Base-by-base conservation (phyloP, 2,329 filamentous ascomycete genomes). In the Diplodia sapinea region DNA sequence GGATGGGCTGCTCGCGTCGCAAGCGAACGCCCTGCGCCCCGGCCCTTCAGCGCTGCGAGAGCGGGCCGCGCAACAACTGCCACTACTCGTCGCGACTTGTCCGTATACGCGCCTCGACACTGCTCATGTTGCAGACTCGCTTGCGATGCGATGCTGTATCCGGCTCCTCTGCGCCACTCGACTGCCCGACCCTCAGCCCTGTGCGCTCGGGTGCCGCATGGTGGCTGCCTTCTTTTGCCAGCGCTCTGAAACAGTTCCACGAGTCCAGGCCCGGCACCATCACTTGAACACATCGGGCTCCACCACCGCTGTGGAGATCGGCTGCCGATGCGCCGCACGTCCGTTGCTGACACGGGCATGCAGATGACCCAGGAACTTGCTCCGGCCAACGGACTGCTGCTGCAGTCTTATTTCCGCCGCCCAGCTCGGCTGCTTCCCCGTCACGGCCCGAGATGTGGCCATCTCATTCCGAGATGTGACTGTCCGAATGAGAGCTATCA, bases 1-100 rank as follows among this genome's bases (percentile, higher is more conserved):
- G 59, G 59, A 63, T 63, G 47, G 11, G 4, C 17, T 13, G 43
- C 59, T 63, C 59, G 59, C 59, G 26, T 63, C 29, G 29, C 29
- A 51, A 50, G 59, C 59, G 59, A 63, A 50, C 43, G 29, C 54
- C 23, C 43, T 47, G 43, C 43, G 43, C 54, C 20, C 23, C 31
- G 54, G 31, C 31, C 20, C 17, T 31, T 5, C 31, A n/a, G 11
- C 23, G 23, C 51, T 15, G 26, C 26, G 5, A 33, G 4, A 11
- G 26, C 51, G 20, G 26, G 23, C 57, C 47, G 36, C 57, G 57
- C 40, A 49, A 43, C 57, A 7, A 12, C 17, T 13, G 15, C 33
- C 33, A 29, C 38, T 26, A 15, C 55, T 9, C 11, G 1, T 7
- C 26, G 11, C 23, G 26, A 15, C 47, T 5, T 29, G 15, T 8